Base-by-base conservation (phyloP, 495 filamentous ascomycete species). In the Penicillium waksmanii region DNA sequence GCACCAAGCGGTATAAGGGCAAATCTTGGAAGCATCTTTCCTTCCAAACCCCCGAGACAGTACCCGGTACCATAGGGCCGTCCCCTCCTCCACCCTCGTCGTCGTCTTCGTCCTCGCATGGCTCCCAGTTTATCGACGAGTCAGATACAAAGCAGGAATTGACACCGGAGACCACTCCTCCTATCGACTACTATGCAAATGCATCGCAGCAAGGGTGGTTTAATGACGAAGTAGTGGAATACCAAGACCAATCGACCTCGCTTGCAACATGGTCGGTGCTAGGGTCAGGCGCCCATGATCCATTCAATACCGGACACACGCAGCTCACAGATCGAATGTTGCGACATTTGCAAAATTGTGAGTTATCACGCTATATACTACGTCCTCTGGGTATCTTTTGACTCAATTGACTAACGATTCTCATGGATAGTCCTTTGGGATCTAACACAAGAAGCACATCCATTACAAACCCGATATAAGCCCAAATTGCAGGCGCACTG, bases 11-110 rank as follows among this genome's bases (percentile, higher is more conserved):
- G 13, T 76, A 78, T 62, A 80, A 78, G 49, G 71, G 65, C 62
- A 78, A 80, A 60, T 67, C 73, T 17, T 79, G 70, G 68, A 78
- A 78, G 38, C 71, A 76, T n/a, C 57, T 78, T 46, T 70, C 75
- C 49, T 80, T 73, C 46, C 74, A 74, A 54, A 69, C 75, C 0
- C 68, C 69, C 8, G 70, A 74, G 51, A 72, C 69, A 13, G 57
- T 66, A 0, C 56, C 69, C 9, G 68, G 64, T 46, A 43, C 58
- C 5, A 48, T 68, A 13, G 62, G 56, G n/a, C 55, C 65, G 12
- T 44, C 62, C 8, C 53, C 50, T 2, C 49, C 65, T 47, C 27
- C 52, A 15, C 34, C 67, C 1, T 51, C 61, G 6, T 33, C 61
- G 21, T 35, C 69, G 17, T 48, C 27, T 9, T 31, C 27, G 27